These are phyloP conservation scores for Apiotrichum laibachii DNA, from an alignment of 1,284 basidiomycete species.

Conservation along the genomic window DNA sequence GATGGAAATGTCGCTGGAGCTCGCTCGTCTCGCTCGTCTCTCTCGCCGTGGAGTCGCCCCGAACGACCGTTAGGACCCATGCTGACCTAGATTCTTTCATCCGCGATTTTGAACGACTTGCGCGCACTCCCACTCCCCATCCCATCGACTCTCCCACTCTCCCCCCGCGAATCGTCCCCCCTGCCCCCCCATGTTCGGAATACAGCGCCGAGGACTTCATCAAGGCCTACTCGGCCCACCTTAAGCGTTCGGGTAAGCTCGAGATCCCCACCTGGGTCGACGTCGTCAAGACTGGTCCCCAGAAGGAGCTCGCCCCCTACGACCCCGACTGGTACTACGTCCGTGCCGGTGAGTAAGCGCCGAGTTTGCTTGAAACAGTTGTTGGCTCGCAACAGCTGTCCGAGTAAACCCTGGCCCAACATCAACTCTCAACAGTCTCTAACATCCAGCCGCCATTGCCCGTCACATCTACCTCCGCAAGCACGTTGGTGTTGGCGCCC, in stretches of 20 bases:
- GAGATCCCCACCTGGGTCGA: constrained; percentile 99
- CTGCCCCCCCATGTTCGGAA: not conserved
- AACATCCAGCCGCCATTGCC: constrained; percentile 77
- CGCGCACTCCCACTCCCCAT: not conserved
- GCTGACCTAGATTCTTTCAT: constrained; percentile 14
- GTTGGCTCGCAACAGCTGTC: too few relatives aligned
- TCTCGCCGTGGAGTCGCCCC: not conserved
- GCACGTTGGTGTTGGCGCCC: constrained; percentile 89
- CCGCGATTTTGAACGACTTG: not conserved
- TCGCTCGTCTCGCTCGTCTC: not conserved
- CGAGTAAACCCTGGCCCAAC: not conserved
- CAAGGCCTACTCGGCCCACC: constrained; percentile 76
- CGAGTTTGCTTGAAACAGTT: too few relatives aligned
- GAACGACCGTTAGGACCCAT: not conserved
- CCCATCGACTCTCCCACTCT: not conserved
- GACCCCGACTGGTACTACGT: constrained; percentile 99
- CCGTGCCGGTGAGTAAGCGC: constrained; percentile 74
- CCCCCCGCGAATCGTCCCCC: not conserved
- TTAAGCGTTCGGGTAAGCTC: constrained; percentile 67
- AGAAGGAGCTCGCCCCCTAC: constrained; percentile 98
- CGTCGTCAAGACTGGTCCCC: constrained; percentile 96
- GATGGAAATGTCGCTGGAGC: not conserved
- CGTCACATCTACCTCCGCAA: constrained; percentile 99
- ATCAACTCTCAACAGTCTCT: not conserved
- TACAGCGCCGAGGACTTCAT: constrained; percentile 65